A percentile compares a stretch with the other conserved stretches of the same genome.
Conservation (phyloP, 2,329 filamentous ascomycete genomes). For the Calonectria ilicicola region DNA sequence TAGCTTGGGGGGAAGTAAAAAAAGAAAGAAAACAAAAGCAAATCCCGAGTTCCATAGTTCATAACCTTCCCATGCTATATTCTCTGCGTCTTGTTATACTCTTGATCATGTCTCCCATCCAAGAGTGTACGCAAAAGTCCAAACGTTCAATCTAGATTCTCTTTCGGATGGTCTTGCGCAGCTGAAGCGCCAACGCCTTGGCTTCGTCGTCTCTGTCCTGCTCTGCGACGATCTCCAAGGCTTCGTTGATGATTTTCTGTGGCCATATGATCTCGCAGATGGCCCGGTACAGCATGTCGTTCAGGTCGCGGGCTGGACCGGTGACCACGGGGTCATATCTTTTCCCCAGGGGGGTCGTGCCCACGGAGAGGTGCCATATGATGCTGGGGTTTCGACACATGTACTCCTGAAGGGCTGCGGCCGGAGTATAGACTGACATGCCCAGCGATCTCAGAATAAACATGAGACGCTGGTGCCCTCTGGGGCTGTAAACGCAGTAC, state of each 20-base stretch:
- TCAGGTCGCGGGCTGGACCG: neutral
- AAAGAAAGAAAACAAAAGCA: neutral
- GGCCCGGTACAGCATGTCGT: neutral
- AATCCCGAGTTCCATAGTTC: neutral
- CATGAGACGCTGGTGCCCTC: neutral
- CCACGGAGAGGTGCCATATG: constrained; percentile 31
- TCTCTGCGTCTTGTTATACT: neutral
- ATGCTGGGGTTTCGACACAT: constrained; percentile 35
- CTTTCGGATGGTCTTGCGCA: neutral
- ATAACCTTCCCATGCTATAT: neutral
- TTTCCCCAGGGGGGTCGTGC: neutral
- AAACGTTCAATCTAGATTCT: neutral
- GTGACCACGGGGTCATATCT: neutral
- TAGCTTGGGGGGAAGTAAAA: neutral
- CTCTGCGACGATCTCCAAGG: neutral
- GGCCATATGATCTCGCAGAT: neutral
- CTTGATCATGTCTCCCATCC: neutral
- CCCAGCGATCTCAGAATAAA: neutral
- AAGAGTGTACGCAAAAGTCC: neutral
- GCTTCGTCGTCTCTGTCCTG: neutral
- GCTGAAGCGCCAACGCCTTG: neutral
- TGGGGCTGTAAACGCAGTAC: neutral
- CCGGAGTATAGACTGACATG: neutral
- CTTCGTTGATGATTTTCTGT: neutral
- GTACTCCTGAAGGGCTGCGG: constrained; percentile 14